phyloP scores from a whole-genome alignment of 2,329 filamentous ascomycete genomes.

The Stagonosporopsis cucurbitacearum region DNA sequence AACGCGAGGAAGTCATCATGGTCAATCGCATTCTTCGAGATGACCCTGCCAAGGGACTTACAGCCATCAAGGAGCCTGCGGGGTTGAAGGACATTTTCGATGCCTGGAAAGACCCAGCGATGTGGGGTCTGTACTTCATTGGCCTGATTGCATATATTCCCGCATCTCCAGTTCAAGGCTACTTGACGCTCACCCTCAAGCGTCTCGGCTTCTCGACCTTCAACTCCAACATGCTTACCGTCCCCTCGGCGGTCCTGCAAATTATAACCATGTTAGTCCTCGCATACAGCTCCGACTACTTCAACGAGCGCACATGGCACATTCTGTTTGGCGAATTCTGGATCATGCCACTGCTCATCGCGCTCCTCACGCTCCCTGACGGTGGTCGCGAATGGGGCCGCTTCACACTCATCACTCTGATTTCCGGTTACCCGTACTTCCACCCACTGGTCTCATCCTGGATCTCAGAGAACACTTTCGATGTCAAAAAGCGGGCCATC shows the following conservation, averaged over 20 bases:
- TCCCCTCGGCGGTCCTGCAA: constrained; percentile 55
- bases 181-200: constrained; percentile 51
- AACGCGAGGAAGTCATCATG: constrained; percentile 72
- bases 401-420: constrained; percentile 49
- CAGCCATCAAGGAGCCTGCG: constrained; percentile 63
- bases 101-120: constrained; percentile 61
- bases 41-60: constrained; percentile 62
- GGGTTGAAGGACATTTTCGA: constrained; percentile 55
- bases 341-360: constrained; percentile 51
- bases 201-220: constrained; percentile 51
- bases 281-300: constrained; percentile 55
- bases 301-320: constrained; percentile 61
- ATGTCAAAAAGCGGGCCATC: constrained; percentile 67
- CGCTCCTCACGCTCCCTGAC: constrained; percentile 44
- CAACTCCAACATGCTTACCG: constrained; percentile 51
- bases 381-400: constrained; percentile 47
- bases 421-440: constrained; percentile 52
- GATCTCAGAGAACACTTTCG: constrained; percentile 67
- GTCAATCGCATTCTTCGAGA: constrained; percentile 67
- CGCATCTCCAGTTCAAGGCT: constrained; percentile 45
- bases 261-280: constrained; percentile 57
- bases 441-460: constrained; percentile 67
- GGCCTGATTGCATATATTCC: constrained; percentile 51
- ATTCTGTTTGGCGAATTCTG: constrained; percentile 52
- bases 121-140: constrained; percentile 63